Percentiles rank a stretch among this genome's conserved stretches.
These are phyloP conservation scores for Aspergillus felis DNA, from an alignment of 2,329 filamentous ascomycete species.

Conservation along the genomic window DNA sequence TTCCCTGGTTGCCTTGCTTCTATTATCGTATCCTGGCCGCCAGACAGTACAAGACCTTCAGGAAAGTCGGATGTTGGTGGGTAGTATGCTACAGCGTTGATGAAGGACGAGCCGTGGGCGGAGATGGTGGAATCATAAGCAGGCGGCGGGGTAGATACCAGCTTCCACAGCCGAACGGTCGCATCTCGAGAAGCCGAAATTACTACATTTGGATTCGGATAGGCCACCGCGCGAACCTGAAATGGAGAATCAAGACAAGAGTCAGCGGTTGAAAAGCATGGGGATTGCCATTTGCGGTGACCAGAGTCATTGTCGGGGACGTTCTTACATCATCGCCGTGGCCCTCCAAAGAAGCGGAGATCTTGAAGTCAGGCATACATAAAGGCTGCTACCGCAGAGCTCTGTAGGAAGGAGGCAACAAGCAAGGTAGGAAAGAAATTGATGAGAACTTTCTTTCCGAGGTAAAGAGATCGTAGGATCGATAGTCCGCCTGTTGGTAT, in stretches of 20 bases:
- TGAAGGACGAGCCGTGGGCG: conserved; percentile 75
- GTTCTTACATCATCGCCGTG: conserved; percentile 86
- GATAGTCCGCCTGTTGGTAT: conserved; percentile 8
- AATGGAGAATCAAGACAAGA: conserved; percentile 50
- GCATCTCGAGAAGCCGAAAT: conserved; percentile 88
- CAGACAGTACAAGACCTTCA: conserved; percentile 79
- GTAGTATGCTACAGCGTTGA: conserved; percentile 79
- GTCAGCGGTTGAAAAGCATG: conserved; percentile 44
- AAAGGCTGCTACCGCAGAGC: conserved; percentile 14
- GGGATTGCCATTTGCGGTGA: conserved; percentile 10
- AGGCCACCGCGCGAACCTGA: conserved; percentile 82
- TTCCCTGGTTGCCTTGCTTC: conserved; percentile 75
- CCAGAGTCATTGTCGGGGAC: conserved; percentile 12
- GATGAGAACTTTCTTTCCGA: background rate
- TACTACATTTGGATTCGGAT: conserved; percentile 67
- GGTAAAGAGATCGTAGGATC: conserved; percentile 2
- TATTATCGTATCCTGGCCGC: conserved; percentile 88
- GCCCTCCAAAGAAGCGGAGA: conserved; percentile 82
- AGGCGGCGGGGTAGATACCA: conserved; percentile 61
- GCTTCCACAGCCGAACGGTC: conserved; percentile 82
- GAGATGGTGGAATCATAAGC: conserved; percentile 73
- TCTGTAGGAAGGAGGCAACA: background rate
- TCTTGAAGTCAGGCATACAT: conserved; percentile 79
- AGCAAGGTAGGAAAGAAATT: background rate
- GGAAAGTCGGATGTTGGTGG: conserved; percentile 65